Base-by-base conservation (phyloP, 257 asterid species). In the Solanum virginianum region DNA sequence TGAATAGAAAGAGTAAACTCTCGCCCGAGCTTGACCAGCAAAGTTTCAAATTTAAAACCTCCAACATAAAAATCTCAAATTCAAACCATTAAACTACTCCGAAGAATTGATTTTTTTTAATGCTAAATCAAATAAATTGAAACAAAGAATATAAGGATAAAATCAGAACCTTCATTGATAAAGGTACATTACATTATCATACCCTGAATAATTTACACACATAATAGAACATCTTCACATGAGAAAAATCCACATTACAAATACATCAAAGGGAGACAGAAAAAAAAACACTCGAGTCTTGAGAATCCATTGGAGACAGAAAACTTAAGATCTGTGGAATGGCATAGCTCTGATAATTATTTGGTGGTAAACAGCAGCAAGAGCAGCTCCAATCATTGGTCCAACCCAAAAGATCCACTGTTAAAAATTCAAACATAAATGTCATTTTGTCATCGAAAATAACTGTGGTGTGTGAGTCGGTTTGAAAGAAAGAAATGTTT, bases 381-480 rank as follows among this genome's bases (percentile, higher is more conserved):
- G 92, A 2, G 82, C 81, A 80, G 95, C 95, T 88, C 95, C 95
- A 13, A 92, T 86, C 87, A 92, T 89, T 36, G 95, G 95, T 74
- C 95, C 95, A 69, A 92, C 95, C 95, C 95, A 92, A 87, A 91
- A 92, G 82, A 92, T 85, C 95, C 95, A 92, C 93, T 92, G 91
- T 12, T 80, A 22, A 71, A 6, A 6, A 36, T 41, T 16, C 36
- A 62, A 59, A 2, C 15, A 55, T 53, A n/a, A 60, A 41, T 5
- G 45, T 41, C 12, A 20, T 22, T 13, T 74, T 4, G 12, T 45
- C 47, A 0, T 32, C 4, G 36, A 32, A 7, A 13, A 26, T 15
- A 51, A 77, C 10, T 0, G 10, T 51, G 47, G 0, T 10, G 26
- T 16, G 51, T 7, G 24, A 5, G n/a, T 11, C 0, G 15, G 9